phyloP scores from a whole-genome alignment of 257 asterid genomes.

The Salvia hispanica region DNA sequence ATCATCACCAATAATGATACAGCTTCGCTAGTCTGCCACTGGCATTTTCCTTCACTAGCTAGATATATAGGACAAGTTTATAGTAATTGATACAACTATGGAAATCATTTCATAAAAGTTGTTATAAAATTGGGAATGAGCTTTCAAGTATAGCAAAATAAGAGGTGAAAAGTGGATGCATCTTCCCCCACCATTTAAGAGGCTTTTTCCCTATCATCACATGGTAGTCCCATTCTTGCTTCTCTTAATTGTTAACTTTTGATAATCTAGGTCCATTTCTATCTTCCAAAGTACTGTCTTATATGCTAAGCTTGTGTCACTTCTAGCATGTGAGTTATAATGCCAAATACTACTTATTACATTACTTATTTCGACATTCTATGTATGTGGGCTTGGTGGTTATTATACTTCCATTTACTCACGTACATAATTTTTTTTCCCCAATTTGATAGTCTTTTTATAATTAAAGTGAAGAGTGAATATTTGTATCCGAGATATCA shows the following conservation, averaged over 20 bases:
- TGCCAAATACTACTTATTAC: background rate
- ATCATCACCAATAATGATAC: constrained; percentile 15
- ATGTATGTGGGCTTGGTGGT: too few species aligned
- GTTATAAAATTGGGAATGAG: constrained; percentile 5
- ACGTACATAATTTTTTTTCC: too few species aligned
- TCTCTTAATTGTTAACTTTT: constrained; percentile 2
- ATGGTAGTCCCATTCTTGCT: constrained; percentile 34
- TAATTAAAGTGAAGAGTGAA: too few species aligned
- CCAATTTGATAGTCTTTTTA: too few species aligned
- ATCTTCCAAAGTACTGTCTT: background rate
- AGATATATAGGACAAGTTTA: background rate
- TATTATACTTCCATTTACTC: too few species aligned
- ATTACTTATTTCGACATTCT: too few species aligned
- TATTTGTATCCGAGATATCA: too few species aligned
- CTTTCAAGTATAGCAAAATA: constrained; percentile 22
- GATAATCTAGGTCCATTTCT: constrained; percentile 38
- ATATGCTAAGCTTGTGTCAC: background rate
- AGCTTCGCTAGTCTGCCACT: background rate
- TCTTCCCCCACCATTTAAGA: constrained; percentile 23
- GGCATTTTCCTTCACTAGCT: background rate
- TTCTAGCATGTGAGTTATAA: background rate
- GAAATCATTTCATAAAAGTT: background rate
- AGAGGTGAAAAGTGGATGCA: constrained; percentile 29
- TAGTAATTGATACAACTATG: too few species aligned
- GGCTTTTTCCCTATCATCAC: constrained; percentile 27